A percentile compares a stretch with the other conserved stretches of the same genome.
These are phyloP conservation scores for Viola pubescens DNA, from an alignment of 441 rosid genomes.

Conservation along the genomic window DNA sequence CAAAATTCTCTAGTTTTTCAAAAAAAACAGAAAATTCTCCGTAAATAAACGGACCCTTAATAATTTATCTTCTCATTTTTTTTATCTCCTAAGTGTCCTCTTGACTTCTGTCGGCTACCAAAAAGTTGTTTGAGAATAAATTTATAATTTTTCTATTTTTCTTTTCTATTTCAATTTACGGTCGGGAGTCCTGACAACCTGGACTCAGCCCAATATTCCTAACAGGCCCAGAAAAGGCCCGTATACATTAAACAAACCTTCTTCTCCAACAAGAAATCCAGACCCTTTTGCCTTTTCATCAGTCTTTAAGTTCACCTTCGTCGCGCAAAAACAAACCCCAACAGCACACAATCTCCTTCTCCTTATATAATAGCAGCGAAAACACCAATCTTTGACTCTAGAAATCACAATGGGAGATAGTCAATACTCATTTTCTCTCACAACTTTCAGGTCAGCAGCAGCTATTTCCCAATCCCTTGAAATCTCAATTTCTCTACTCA, in stretches of 20 bases:
- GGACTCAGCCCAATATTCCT: not conserved
- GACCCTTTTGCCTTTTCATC: not conserved
- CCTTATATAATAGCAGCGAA: not conserved
- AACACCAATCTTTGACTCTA: not conserved
- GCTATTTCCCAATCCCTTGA: not conserved
- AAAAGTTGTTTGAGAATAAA: no score
- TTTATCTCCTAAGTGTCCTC: no score
- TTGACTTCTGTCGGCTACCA: no score
- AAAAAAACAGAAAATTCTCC: no score
- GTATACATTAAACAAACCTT: not conserved
- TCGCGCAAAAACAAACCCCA: not conserved
- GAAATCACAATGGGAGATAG: slow-evolving; percentile 51
- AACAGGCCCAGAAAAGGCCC: not conserved
- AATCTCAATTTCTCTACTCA: slow-evolving; percentile 4
- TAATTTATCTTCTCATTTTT: no score
- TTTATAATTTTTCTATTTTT: no score
- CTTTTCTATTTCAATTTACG: no score
- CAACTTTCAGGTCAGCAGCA: slow-evolving; percentile 50
- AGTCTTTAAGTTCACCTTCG: not conserved
- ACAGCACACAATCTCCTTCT: not conserved
- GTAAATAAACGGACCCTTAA: no score
- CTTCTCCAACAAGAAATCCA: slow-evolving; percentile 8
- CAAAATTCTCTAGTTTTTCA: no score
- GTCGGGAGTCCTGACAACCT: no score
- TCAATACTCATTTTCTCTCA: slow-evolving; percentile 69